phyloP scores from a whole-genome alignment of 2,329 filamentous ascomycete genomes.

The Dactylellina cionopaga region DNA sequence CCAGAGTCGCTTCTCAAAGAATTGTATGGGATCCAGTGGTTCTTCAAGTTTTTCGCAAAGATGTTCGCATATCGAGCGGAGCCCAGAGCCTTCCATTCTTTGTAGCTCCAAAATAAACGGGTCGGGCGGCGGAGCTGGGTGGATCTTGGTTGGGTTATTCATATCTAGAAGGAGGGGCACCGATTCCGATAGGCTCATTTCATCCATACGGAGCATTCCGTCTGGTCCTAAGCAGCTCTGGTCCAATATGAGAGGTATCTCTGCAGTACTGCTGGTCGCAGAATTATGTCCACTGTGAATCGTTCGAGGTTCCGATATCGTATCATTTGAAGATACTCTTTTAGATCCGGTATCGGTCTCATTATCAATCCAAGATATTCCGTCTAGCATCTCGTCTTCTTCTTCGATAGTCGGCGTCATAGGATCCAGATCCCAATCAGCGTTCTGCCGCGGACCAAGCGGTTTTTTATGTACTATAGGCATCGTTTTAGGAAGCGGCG shows the following conservation, averaged over 20 bases:
- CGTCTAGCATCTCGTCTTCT: slow-evolving; percentile 46
- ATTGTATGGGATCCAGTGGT: slow-evolving; percentile 31
- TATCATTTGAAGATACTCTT: slow-evolving; percentile 50
- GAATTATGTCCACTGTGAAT: slow-evolving; percentile 48
- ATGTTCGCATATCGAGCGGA: slow-evolving; percentile 44
- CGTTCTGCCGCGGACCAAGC: slow-evolving; percentile 48
- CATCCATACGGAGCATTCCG: slow-evolving; percentile 45
- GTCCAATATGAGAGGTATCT: slow-evolving; percentile 49
- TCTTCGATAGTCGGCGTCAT: slow-evolving; percentile 46
- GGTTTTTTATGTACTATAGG: slow-evolving; percentile 42
- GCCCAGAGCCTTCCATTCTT: slow-evolving; percentile 39
- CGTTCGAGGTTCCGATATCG: slow-evolving; percentile 51
- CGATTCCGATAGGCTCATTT: slow-evolving; percentile 30
- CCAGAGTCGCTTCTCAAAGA: slow-evolving; percentile 52
- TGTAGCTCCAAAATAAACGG: slow-evolving; percentile 35
- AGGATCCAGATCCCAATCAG: slow-evolving; percentile 52
- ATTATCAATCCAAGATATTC: slow-evolving; percentile 49
- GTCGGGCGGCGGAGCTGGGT: slow-evolving; percentile 28
- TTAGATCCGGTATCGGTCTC: slow-evolving; percentile 48
- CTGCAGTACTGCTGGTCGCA: slow-evolving; percentile 44
- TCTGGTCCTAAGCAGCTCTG: slow-evolving; percentile 41
- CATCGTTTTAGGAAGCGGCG: slow-evolving; percentile 44
- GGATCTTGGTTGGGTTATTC: slow-evolving; percentile 17
- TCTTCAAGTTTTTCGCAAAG: slow-evolving; percentile 38
- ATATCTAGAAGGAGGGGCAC: slow-evolving; percentile 45